Evolutionary conservation across 1,284 basidiomycete species (phyloP).

Genomic region (Trichosporon ovoides): DNA sequence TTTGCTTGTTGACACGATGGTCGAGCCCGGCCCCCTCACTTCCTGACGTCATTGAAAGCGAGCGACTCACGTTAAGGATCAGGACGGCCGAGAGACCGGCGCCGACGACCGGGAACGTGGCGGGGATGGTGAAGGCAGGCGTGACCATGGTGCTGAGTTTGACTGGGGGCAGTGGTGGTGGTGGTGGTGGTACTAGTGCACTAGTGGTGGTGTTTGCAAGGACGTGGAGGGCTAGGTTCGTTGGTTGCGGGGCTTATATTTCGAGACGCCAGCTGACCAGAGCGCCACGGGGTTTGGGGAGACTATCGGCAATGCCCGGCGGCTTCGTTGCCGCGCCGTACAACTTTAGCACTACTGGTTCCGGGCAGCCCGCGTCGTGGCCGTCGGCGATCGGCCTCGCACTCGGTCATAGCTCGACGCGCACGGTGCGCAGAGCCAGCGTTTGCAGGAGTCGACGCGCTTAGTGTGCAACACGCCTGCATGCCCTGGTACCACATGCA

Average conservation of each 20-base stretch:
- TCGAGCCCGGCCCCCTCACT: background rate
- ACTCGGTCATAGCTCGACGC: too few species aligned
- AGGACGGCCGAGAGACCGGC: slow-evolving; percentile 28
- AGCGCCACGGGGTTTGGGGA: background rate
- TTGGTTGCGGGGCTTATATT: background rate
- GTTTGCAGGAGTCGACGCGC: too few species aligned
- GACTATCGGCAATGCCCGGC: too few species aligned
- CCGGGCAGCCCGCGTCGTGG: too few species aligned
- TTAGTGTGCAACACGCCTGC: too few species aligned
- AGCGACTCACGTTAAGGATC: slow-evolving; percentile 29
- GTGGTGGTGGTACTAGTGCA: too few species aligned
- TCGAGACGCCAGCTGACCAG: background rate
- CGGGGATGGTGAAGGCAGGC: slow-evolving; percentile 21
- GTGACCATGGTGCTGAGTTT: background rate
- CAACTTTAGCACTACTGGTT: too few species aligned
- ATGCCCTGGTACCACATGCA: too few species aligned
- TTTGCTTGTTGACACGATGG: background rate
- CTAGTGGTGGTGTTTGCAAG: background rate
- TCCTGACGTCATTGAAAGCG: background rate
- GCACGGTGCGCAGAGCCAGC: too few species aligned
- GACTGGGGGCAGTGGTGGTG: background rate
- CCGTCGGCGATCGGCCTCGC: too few species aligned
- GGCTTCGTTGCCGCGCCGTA: too few species aligned
- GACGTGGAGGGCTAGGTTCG: background rate
- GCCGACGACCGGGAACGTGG: slow-evolving; percentile 37